Base-by-base conservation (phyloP, 129 eudicot species). In the Artemisia annua region DNA sequence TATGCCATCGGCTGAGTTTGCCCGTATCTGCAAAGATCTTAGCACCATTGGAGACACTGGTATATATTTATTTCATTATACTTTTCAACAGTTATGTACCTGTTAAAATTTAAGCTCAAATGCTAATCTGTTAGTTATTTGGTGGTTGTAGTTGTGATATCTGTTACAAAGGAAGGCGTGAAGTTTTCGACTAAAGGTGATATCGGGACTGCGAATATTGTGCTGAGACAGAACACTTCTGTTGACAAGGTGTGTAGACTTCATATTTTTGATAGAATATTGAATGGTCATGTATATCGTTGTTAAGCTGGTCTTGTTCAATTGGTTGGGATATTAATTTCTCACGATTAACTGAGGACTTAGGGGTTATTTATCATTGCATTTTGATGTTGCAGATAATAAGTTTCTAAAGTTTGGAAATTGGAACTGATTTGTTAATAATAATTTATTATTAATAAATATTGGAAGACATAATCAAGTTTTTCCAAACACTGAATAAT, bases 21-120 rank as follows among this genome's bases (percentile, higher is more conserved):
- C 96, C 3, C 82, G 87, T 61, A 82, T 89, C 70, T 86, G 96
- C 80, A 81, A 69, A 80, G 89, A 85, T 67, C 86, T 89, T 46
- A 84, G 87, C 83, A 43, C 84, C 69, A 86, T 89, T 22, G 89
- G 96, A 48, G 96, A 89, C 32, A 86, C 92, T 26, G 91, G 96
- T 85, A 81, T 11, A 2, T 30, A 7, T 19, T 54, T 69, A 43
- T 19, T 72, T 69, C 51, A 61, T 55, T 49, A 22, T 65, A 14
- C 24, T 11, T 59, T 24, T 9, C 52, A 11, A 48, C 43, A 24
- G 58, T 11, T 19, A 30, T 7, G 3, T n/a, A 61, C 50, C 50
- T 63, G 14, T 17, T 18, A 57, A 44, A 70, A 0, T 43, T 20
- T 17, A 64, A 11, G 20, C 28, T 11, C 16, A 22, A 59, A 30